Base-by-base conservation (phyloP, 176 grass and related monocot species). In the Aegilops longissima region DNA sequence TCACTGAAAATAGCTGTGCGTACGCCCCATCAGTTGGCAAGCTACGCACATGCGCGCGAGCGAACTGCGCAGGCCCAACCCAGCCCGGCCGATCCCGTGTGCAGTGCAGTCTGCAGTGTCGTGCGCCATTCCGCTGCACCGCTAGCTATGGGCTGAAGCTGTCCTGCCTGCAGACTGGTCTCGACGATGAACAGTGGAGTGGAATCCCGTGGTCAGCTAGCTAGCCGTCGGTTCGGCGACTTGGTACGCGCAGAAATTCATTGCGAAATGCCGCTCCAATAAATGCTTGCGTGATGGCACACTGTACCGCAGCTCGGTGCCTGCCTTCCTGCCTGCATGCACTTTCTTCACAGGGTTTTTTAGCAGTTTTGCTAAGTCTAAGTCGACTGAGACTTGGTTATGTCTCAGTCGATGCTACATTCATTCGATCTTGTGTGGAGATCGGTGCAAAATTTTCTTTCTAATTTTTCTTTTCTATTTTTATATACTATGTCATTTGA, bases 261-360 rank as follows among this genome's bases (percentile, higher is more conserved):
- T 72, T 51, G 36, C 35, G 21, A 67, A 76, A 42, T 42, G 79
- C 86, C 39, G 39, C 16, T 66, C 42, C 86, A 77, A 56, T 69
- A 66, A 69, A 77, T 56, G 36, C 20, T 20, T 17, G 12, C 1
- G 3, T 42, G 24, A 45, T 6, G 66, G 47, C 18, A 0, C 80
- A 6, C 45, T 56, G 70, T 27, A 3, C 70, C 34, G 20, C 61
- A 31, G 35, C 35, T 36, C 35, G 35, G 35, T 21, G 39, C 36
- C 23, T 79, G 76, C 54, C 39, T 40, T 8, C 39, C 39, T 40
- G 42, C 42, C 11, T 49, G 12, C 44, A 3, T 13, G 11, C 3
- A 27, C 11, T 24, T 10, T 38, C 33, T 38, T 61, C 13, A 10
- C 31, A 4, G 14, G 4, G 18, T 51, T 51, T 52, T 17, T 16